Conservation (phyloP, 2,329 filamentous ascomycete genomes). For the Cytospora leucostoma region DNA sequence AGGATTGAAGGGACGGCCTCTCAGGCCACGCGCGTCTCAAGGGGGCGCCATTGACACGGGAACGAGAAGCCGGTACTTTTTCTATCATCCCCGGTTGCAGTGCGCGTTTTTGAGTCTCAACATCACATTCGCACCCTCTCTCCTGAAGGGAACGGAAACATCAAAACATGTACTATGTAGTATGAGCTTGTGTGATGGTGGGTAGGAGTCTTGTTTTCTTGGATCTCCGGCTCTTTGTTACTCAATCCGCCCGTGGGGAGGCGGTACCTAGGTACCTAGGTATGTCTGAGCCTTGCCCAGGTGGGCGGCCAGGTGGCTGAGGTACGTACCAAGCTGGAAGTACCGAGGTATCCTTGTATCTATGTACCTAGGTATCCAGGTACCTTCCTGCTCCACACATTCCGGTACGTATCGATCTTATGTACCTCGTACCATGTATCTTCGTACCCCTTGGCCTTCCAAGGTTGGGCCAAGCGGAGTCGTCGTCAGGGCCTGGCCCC, state of each 20-base stretch:
- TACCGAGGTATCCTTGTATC: not conserved
- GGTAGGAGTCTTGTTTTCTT: not conserved
- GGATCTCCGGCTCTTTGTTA: not conserved
- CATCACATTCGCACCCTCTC: not conserved
- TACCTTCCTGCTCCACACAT: constrained; percentile 14
- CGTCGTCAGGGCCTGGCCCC: not conserved
- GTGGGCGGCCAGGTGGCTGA: constrained; percentile 26
- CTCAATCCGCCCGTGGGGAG: not conserved
- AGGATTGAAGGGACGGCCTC: not conserved
- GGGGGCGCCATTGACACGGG: not conserved
- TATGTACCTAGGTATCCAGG: constrained; percentile 22
- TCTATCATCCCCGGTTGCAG: not conserved
- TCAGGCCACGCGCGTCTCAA: not conserved
- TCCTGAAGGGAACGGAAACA: too few relatives aligned
- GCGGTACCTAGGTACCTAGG: constrained; percentile 1
- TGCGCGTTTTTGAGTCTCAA: not conserved
- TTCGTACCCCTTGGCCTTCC: constrained; percentile 7
- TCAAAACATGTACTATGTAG: not conserved
- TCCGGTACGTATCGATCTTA: constrained; percentile 18
- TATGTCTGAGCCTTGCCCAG: constrained; percentile 18
- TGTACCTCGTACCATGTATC: constrained; percentile 16
- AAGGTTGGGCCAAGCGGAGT: not conserved
- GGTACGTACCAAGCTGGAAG: constrained; percentile 28
- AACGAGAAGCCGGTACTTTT: not conserved
- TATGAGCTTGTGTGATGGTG: not conserved